phyloP scores from a whole-genome alignment of 768 basidiomycete genomes.

The Cystofilobasidium ferigula region DNA sequence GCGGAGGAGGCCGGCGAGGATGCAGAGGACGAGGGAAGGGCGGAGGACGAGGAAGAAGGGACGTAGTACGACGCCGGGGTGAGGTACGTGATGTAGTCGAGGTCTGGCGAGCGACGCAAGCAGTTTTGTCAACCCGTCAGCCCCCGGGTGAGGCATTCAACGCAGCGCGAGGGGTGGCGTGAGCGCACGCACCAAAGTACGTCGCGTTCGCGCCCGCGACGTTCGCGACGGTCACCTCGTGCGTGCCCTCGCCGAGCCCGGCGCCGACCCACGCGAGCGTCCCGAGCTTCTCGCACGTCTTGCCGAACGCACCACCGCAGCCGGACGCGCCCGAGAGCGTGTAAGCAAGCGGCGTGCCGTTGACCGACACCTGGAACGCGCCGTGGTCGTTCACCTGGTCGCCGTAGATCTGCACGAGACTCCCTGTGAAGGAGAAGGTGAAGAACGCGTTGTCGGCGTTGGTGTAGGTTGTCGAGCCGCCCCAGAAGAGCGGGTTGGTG shows the following conservation, averaged over 20 bases:
- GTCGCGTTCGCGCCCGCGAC: conserved; percentile 28
- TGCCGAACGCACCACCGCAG: conserved; percentile 31
- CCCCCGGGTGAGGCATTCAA: too few species aligned
- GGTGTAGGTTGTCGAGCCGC: conserved; percentile 34
- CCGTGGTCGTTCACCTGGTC: conserved; percentile 39
- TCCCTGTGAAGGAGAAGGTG: conserved; percentile 31
- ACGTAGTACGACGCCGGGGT: too few species aligned
- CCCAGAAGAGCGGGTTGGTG: conserved; percentile 31
- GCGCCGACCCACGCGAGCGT: conserved; percentile 31
- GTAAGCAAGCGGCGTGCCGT: conserved; percentile 23
- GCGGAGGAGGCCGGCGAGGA: too few species aligned
- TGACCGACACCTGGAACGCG: conserved; percentile 30
- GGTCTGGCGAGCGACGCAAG: too few species aligned
- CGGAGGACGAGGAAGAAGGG: too few species aligned
- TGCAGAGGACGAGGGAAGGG: too few species aligned
- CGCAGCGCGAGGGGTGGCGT: too few species aligned
- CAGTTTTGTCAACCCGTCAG: too few species aligned
- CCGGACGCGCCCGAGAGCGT: conserved; percentile 31
- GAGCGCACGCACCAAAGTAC: conserved; percentile 31
- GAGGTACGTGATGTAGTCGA: too few species aligned
- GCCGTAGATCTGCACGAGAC: conserved; percentile 35
- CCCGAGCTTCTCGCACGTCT: conserved; percentile 36
- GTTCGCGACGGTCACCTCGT: conserved; percentile 32
- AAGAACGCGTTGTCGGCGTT: conserved; percentile 30
- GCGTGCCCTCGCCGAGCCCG: conserved; percentile 30